These are phyloP conservation scores for Cyberlindnera maclurae DNA, from an alignment of 805 yeast species.

Conservation along the genomic window DNA sequence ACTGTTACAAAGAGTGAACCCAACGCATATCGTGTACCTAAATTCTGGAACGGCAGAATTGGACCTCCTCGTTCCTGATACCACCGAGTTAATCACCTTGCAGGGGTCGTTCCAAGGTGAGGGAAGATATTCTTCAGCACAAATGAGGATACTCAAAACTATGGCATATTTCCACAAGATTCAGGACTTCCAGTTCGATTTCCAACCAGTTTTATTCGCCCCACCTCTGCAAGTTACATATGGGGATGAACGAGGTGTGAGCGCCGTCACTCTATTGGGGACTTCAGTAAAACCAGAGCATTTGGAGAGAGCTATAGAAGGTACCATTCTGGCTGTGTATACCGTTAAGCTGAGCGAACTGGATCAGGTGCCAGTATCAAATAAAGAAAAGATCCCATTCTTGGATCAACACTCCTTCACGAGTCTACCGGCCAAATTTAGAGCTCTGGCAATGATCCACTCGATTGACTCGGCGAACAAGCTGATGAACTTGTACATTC, in stretches of 20 bases:
- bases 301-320: conserved; percentile 29
- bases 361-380: neutral
- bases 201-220: conserved; percentile 32
- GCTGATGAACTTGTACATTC: conserved; percentile 51
- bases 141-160: conserved; percentile 43
- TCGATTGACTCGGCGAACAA: conserved; percentile 40
- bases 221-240: conserved; percentile 37
- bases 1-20: conserved; percentile 33
- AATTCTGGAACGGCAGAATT: conserved; percentile 30
- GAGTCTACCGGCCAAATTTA: conserved; percentile 23
- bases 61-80: conserved; percentile 22
- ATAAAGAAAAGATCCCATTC: conserved; percentile 6
- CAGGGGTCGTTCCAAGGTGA: conserved; percentile 25
- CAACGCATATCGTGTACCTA: conserved; percentile 53
- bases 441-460: conserved; percentile 59
- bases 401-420: conserved; percentile 9
- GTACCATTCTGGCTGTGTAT: conserved; percentile 29
- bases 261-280: conserved; percentile 30
- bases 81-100: conserved; percentile 27
- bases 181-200: conserved; percentile 27
- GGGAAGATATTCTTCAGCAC: conserved; percentile 39
- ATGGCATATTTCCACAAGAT: conserved; percentile 47
- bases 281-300: conserved; percentile 29
- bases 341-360: conserved; percentile 2
- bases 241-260: conserved; percentile 28